Percentiles rank a stretch among this genome's conserved stretches.
These are phyloP conservation scores for Termitomyces sp. DNA, from an alignment of 768 basidiomycete genomes.

Conservation along the genomic window DNA sequence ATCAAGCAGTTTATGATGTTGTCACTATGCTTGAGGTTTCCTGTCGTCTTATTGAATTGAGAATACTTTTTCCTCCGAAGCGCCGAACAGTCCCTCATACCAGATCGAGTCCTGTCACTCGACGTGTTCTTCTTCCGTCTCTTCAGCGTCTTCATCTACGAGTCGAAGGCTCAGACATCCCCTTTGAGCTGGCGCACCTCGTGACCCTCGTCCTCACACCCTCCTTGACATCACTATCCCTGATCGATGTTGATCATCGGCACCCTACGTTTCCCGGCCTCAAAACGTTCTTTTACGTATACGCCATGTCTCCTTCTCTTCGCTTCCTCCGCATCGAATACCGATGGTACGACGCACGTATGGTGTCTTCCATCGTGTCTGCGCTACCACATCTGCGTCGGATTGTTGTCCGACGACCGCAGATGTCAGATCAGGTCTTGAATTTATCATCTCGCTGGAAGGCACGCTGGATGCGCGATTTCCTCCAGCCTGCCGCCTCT, in stretches of 20 bases:
- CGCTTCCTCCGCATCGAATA: constrained; percentile 34
- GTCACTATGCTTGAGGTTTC: constrained; percentile 54
- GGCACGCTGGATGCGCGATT: constrained; percentile 4
- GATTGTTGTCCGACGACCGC: constrained; percentile 27
- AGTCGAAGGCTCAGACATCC: constrained; percentile 52
- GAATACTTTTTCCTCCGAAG: constrained; percentile 47
- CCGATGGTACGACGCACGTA: constrained; percentile 42
- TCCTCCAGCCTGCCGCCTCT: constrained; percentile 4
- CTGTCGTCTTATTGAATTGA: constrained; percentile 45
- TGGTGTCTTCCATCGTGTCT: constrained; percentile 30
- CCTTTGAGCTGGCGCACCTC: constrained; percentile 51
- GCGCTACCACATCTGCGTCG: constrained; percentile 27
- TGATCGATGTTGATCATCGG: constrained; percentile 38
- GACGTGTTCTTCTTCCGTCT: constrained; percentile 35
- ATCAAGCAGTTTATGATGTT: constrained; percentile 53
- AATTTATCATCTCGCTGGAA: constrained; percentile 18
- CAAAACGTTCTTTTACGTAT: constrained; percentile 40
- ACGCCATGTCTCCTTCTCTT: constrained; percentile 34
- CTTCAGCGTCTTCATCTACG: constrained; percentile 44
- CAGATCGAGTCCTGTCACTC: constrained; percentile 22
- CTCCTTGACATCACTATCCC: constrained; percentile 37
- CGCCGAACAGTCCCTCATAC: constrained; percentile 16
- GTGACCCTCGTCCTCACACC: constrained; percentile 47
- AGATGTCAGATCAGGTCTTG: constrained; percentile 28
- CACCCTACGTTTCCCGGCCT: constrained; percentile 38